These are phyloP conservation scores for Cystoisospora suis DNA, from an alignment of 169 alveolate genomes.

Conservation along the genomic window DNA sequence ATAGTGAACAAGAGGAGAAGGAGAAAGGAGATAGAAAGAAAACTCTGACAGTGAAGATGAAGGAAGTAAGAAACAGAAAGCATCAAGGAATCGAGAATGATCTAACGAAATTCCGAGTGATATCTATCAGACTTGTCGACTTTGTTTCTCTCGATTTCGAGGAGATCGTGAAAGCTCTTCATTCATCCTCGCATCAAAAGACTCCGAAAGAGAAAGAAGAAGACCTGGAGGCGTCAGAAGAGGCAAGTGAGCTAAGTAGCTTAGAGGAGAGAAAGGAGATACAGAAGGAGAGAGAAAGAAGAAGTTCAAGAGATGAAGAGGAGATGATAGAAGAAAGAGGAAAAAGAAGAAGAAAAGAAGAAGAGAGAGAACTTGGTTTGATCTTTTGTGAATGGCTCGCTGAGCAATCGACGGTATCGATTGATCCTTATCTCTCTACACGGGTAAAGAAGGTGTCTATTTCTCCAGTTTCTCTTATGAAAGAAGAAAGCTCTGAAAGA, in stretches of 20 bases:
- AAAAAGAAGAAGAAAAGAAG: not conserved
- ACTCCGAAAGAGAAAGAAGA: not conserved
- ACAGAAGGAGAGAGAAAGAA: too few relatives aligned
- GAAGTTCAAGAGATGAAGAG: not conserved
- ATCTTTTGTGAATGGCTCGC: not conserved
- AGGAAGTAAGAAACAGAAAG: too few relatives aligned
- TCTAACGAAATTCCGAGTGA: too few relatives aligned
- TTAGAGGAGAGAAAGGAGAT: not conserved
- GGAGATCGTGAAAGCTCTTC: not conserved
- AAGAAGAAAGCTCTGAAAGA: too few relatives aligned
- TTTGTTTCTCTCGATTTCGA: constrained; percentile 19
- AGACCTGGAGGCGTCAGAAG: not conserved
- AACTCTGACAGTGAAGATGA: too few relatives aligned
- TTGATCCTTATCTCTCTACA: not conserved
- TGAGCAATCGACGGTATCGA: not conserved
- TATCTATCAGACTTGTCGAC: not conserved
- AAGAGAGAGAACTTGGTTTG: not conserved
- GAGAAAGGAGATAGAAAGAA: not conserved
- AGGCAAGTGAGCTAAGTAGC: not conserved
- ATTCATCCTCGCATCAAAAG: not conserved
- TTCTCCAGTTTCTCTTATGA: too few relatives aligned
- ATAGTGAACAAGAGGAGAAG: not conserved
- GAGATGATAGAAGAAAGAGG: not conserved
- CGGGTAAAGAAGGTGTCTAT: too few relatives aligned
- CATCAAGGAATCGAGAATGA: too few relatives aligned